Base-by-base conservation (phyloP, 2,329 filamentous ascomycete genomes). In the Colletotrichum sp. region DNA sequence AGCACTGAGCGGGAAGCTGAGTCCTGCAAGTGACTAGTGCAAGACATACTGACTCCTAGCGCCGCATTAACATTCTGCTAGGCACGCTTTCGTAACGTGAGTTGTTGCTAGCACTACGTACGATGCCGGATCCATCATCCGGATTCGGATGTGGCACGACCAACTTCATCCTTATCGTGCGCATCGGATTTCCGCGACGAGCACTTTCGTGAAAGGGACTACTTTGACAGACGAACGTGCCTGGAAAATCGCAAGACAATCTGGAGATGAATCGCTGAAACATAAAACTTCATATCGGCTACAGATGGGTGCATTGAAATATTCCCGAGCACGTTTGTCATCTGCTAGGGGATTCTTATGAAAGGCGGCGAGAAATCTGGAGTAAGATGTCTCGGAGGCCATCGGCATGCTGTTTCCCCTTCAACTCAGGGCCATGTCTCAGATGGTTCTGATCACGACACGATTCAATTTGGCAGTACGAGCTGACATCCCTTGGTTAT, bases 11-110 rank as follows among this genome's bases (percentile, higher is more conserved):
- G n/a, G 12, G 25, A 67, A 66, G 70, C 34, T 73, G 70, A 74
- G 36, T 55, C 65, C 29, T 44, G 15, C n/a, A 12, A 15, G 34
- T 36, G 65, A 71, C 49, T 61, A 69, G 49, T 27, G 27, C 49
- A 62, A 76, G 70, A 76, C 71, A 74, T 16, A 22, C 36, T 61
- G n/a, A 69, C 71, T 69, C 55, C 32, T 63, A 64, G 70, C 59
- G 65, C 25, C 34, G 34, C 57, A 30, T 61, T 8, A 32, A n/a
- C 49, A 73, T 64, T 55, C n/a, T 34, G 32, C 74, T 69, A 39
- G 15, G 13, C 49, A 65, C 34, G 22, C 22, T 76, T 76, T 59
- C 64, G 74, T 74, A 25, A 27, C 11, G 13, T 36, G 71, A 39
- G 39, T 64, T 52, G 19, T 19, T 57, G 25, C 52, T 30, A 69